Base-by-base conservation (phyloP, 768 basidiomycete genomes). In the Lyophyllum shimeji region DNA sequence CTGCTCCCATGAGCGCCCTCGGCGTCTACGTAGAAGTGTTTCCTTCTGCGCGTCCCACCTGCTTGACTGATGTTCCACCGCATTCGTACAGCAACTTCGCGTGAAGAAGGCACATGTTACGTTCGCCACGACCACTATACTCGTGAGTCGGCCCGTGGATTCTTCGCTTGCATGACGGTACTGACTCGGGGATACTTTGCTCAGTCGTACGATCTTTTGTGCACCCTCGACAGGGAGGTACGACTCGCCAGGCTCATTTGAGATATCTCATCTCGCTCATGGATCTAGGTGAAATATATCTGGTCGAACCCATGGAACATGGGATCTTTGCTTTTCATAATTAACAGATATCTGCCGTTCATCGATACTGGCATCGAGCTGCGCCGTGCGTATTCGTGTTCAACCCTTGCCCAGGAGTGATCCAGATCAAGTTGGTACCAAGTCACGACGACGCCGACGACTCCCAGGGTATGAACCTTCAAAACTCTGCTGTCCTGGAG, bases 291-390 rank as follows among this genome's bases (percentile, higher is more conserved):
- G 8, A 43, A 39, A n/a, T 53, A 45, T 31, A 48, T 59, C 18
- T 59, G 58, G 58, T 45, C 39, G 21, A 37, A 23, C 18, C 39
- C 23, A 34, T 51, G 47, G 49, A 39, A 24, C 20, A 29, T 47
- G 8, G 53, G 53, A 34, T 52, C 49, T 9, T 13, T 55, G 1
- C 58, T 59, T 15, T 59, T 55, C 37, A 21, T 59, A 11, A 4
- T 59, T 1, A 59, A 55, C 46, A 31, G 58, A 13, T 59, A 59
- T 23, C 24, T 59, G 42, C 47, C 53, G 1, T 55, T 55, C 23
- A 34, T 55, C 7, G 58, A 59, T 47, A 37, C 34, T 29, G 42
- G 51, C 33, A 34, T 53, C 21, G 21, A 33, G 1, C 21, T 53
- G 9, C 18, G 31, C 13, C 18, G 52, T 53, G 31, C 24, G 52